phyloP scores from a whole-genome alignment of 2,329 filamentous ascomycete species.

The Xylaria sp. region DNA sequence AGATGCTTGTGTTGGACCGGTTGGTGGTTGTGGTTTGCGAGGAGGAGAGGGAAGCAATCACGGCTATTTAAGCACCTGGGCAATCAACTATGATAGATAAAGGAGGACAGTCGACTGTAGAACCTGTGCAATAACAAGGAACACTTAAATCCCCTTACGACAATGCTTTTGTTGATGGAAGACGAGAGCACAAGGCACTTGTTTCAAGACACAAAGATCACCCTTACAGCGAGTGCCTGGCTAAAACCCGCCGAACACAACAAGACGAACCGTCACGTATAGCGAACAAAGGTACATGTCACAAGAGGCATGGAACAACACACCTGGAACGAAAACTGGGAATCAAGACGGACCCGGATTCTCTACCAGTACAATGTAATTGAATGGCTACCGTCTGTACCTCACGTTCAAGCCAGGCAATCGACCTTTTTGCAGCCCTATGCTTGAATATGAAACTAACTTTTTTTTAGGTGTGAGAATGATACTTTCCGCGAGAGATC shows the following conservation, averaged over 20 bases:
- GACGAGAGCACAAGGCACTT: background rate
- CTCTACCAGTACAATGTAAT: slow-evolving; percentile 30
- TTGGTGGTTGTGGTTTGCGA: background rate
- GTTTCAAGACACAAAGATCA: background rate
- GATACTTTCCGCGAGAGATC: slow-evolving; percentile 19
- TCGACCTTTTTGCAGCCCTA: slow-evolving; percentile 24
- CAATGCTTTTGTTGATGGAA: background rate
- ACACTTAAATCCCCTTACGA: background rate
- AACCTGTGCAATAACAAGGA: background rate
- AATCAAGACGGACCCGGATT: slow-evolving; percentile 22
- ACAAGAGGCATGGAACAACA: background rate
- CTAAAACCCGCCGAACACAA: background rate
- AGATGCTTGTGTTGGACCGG: background rate
- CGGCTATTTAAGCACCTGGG: background rate
- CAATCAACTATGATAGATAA: background rate
- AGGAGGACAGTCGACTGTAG: background rate
- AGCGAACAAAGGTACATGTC: background rate
- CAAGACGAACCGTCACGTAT: background rate
- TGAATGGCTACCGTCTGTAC: slow-evolving; percentile 23
- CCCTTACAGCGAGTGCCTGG: too few species aligned
- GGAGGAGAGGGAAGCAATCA: background rate
- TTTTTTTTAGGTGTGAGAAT: slow-evolving; percentile 29
- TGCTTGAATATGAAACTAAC: slow-evolving; percentile 28
- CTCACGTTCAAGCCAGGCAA: slow-evolving; percentile 21
- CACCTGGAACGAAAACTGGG: slow-evolving; percentile 17